Evolutionary conservation across 169 alveolate species (phyloP), one percentile per base, ranked within the genome.

Genomic region (Plasmodium gaboni): DNA sequence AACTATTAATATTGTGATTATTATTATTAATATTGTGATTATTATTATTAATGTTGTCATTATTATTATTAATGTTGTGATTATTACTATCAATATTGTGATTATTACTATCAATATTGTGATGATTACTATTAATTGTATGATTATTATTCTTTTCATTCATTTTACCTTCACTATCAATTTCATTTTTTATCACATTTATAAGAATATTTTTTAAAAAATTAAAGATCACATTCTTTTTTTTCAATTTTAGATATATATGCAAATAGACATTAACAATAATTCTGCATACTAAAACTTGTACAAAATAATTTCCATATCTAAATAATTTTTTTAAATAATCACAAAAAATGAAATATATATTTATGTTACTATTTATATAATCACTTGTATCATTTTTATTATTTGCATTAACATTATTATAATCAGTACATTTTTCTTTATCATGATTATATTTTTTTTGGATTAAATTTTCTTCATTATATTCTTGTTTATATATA

Each of bases 181-280:
- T 55, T 60, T 57, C 10, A 38, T 63, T 64, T 69, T 19, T 72
- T 26, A 38, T 46, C 22, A 60, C 74, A 64, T 67, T 86, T 86
- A 51, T 42, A 22, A 86, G 28, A 26, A 86, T 67, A 53, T 72
- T 69, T 32, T 86, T 42, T 28, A 86, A 86, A 86, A 86, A 86
- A 73, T 70, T 22, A 61, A 86, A 72, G 61, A 86, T 46, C 60
- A 86, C 53, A 9, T 86, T 86, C 50, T 70, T 60, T 22, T 65
- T 86, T 61, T 86, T 86, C 68, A 86, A 64, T 64, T 86, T 86
- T 71, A 86, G n/a, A 53, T 86, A 86, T 24, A 86, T 86, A 38
- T 86, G 92, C n/a, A 86, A 48, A 48, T 86, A 86, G 2, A 86
- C 74, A 61, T 86, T 86, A 53, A 71, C 76, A 13, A 86, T 26